Evolutionary conservation across 2,329 filamentous ascomycete species (phyloP), one percentile per base, ranked within the genome.

Genomic region (Gnomoniopsis sp.): DNA sequence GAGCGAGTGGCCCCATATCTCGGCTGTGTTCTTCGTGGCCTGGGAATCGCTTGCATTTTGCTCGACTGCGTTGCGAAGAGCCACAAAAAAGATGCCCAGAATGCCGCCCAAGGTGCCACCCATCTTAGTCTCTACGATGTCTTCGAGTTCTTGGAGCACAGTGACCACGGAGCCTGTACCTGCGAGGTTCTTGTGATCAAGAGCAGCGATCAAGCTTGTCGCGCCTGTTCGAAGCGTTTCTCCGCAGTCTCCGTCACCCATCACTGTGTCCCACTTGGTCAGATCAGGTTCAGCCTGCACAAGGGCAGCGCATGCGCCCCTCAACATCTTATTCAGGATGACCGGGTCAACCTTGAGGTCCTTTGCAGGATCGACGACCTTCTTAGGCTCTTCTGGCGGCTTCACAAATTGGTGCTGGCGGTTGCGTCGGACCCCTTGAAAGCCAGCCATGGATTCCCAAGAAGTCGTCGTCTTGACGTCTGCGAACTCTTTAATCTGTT

Each of bases 401-500:
- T 67, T 68, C 3, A 79, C 76, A 23, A 82, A 64, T 63, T 83
- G 79, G 51, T 77, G 71, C 3, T 69, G 68, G n/a, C 78, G 72
- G n/a, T 67, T 67, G 22, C 78, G 74, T 14, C 70, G 67, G 14
- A 71, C 69, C 3, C 67, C 62, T 63, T 83, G 80, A 0, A 73
- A 71, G 0, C 80, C 80, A 1, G 79, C 73, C 67, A 81, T 74
- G 2, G 79, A 78, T 66, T 83, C 80, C 80, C 80, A 83, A 64
- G 70, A 71, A 0, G 80, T 83, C 67, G 85, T 83, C 0, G 86
- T 88, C 49, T 79, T 82, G 30, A 78, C 77, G 68, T 90, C 88
- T n/a, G 88, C 77, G 62, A 90, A 82, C 19, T 75, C 73, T 62
- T 88, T 79, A 74, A 90, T 81, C 11, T 86, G 78, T 1, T 74